phyloP scores from a whole-genome alignment of 2,329 filamentous ascomycete species.

The Clathrospora elynae region DNA sequence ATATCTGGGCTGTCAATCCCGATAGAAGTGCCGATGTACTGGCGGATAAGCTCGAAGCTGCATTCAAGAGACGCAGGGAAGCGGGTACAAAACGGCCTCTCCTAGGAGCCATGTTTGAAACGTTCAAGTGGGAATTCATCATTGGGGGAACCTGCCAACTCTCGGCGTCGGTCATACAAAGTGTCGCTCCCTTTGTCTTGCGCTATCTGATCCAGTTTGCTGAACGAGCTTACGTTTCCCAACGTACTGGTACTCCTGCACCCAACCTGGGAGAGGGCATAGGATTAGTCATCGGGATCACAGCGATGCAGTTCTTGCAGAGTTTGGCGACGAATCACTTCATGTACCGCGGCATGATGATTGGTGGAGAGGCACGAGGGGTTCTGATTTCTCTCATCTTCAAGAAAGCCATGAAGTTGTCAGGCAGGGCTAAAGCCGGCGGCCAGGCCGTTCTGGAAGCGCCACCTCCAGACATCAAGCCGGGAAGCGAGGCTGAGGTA shows the following conservation, averaged over 20 bases:
- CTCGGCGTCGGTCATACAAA: constrained; percentile 70
- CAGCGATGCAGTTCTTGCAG: constrained; percentile 81
- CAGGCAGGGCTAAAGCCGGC: constrained; percentile 84
- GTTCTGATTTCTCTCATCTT: constrained; percentile 87
- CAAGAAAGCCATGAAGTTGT: constrained; percentile 89
- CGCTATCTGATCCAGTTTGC: constrained; percentile 88
- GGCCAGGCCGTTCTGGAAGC: constrained; percentile 58
- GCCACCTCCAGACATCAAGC: constrained; percentile 52
- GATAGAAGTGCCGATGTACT: constrained; percentile 73
- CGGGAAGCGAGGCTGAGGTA: constrained; percentile 57
- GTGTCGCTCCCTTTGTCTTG: constrained; percentile 82
- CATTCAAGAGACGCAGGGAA: constrained; percentile 71
- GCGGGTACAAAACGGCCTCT: constrained; percentile 73
- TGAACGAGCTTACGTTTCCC: constrained; percentile 74
- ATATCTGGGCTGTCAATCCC: constrained; percentile 90
- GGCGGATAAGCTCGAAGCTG: constrained; percentile 66
- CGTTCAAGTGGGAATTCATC: constrained; percentile 83
- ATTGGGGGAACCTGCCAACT: constrained; percentile 80
- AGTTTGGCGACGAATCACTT: constrained; percentile 86
- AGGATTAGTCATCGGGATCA: constrained; percentile 83
- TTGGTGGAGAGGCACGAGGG: constrained; percentile 81
- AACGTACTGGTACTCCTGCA: constrained; percentile 56
- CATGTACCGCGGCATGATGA: constrained; percentile 89
- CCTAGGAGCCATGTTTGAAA: constrained; percentile 81
- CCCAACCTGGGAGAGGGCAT: constrained; percentile 77